Base-by-base conservation (phyloP, 2,329 filamentous ascomycete genomes). In the Lachnellula cervina region DNA sequence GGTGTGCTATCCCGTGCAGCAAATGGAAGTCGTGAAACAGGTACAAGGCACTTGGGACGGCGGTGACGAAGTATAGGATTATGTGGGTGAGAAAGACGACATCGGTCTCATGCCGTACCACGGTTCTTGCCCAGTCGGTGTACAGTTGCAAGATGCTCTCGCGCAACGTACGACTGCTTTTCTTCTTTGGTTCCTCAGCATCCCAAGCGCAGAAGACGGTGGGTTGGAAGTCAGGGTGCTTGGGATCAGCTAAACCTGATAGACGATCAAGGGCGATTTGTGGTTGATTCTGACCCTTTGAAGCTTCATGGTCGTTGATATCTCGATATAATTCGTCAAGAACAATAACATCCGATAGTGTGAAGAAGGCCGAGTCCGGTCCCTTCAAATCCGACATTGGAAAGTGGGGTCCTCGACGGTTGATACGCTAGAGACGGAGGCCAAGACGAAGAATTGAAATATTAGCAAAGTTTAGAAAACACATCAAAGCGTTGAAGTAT, bases 61-160 rank as follows among this genome's bases (percentile, higher is more conserved):
- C 84, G 1, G 87, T 89, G 53, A 74, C 75, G 57, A 87, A 78
- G 73, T 92, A 92, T 25, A 90, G 72, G 37, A 91, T 68, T 21
- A 93, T 77, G 69, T 93, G 88, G 0, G 87, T 90, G 54, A 92
- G 70, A 78, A 93, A 89, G 47, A 91, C 81, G 17, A 92, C 86
- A 68, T 93, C 89, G 1, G 86, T 64, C 17, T 60, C 52, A 19
- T 58, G 56, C 16, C 63, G 59, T 4, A 64, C 63, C 5, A 66
- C 56, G 5, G 56, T 55, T 46, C 59, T 55, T 13, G 58, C 62
- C 61, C 61, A 63, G 38, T 53, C 49, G 47, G 64, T 50, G 43
- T 64, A 64, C 14, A 52, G 48, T 17, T 58, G 19, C 13, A 63
- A 52, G 34, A 63, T 21, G 5, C 46, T 42, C 23, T 49, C 42